Percentiles rank a stretch among this genome's conserved stretches.
These are phyloP conservation scores for Dothidotthia symphoricarpi DNA, from an alignment of 2,329 filamentous ascomycete genomes.

Conservation along the genomic window DNA sequence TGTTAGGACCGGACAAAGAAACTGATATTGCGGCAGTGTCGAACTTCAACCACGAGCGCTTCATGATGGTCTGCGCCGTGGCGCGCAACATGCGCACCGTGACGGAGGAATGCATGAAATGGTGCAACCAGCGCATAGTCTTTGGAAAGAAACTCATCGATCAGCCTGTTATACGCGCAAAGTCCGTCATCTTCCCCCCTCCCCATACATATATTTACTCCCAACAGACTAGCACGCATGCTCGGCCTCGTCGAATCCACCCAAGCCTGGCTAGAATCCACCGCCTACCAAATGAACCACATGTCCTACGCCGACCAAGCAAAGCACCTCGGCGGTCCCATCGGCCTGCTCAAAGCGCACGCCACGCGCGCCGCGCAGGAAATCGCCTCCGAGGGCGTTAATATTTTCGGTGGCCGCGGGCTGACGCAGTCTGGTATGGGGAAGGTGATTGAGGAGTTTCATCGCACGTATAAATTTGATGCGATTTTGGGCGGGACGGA, in stretches of 20 bases:
- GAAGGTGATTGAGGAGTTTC: conserved; percentile 77
- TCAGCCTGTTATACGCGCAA: conserved; percentile 77
- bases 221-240: conserved; percentile 73
- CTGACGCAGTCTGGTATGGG: conserved; percentile 84
- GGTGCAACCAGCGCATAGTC: conserved; percentile 81
- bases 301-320: conserved; percentile 78
- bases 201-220: conserved; percentile 1
- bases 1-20: no score
- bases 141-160: conserved; percentile 80
- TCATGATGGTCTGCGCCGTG: conserved; percentile 68
- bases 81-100: conserved; percentile 66
- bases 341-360: conserved; percentile 78
- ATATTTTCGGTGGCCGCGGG: conserved; percentile 81
- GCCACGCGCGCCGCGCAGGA: conserved; percentile 75
- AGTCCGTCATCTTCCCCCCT: conserved; percentile 50
- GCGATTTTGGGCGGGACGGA: conserved; percentile 72
- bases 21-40: conserved; percentile 55
- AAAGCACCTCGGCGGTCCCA: conserved; percentile 73
- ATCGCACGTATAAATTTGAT: conserved; percentile 75
- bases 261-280: conserved; percentile 80
- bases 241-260: conserved; percentile 78
- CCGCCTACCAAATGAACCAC: conserved; percentile 85
- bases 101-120: conserved; percentile 82
- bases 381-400: conserved; percentile 77
- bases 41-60: conserved; percentile 88